These are phyloP conservation scores for Galeopsis tetrahit DNA, from an alignment of 257 asterid species.

Conservation along the genomic window DNA sequence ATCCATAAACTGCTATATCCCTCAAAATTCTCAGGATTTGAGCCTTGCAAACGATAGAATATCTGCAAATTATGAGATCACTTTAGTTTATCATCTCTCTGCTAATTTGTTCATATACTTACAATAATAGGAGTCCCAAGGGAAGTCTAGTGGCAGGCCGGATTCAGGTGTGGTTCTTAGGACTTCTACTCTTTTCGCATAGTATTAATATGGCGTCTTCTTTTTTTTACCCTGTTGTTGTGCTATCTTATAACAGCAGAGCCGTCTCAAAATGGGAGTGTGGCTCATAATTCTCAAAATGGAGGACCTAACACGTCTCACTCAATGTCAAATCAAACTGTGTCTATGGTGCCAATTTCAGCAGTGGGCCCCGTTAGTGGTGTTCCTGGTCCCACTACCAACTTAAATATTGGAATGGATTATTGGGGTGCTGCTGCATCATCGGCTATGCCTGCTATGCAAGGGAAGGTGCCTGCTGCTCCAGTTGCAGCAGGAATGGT, in stretches of 20 bases:
- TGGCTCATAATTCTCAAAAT: constrained; percentile 68
- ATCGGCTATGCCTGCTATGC: constrained; percentile 66
- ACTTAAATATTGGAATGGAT: constrained; percentile 91
- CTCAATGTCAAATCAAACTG: constrained; percentile 51
- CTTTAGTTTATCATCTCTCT: constrained; percentile 6
- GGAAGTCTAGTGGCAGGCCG: constrained; percentile 62
- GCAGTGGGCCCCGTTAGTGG: constrained; percentile 66
- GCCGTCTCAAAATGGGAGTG: constrained; percentile 68
- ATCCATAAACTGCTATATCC: not conserved
- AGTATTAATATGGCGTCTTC: constrained; percentile 5
- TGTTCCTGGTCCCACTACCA: constrained; percentile 85
- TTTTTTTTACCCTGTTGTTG: constrained; percentile 16
- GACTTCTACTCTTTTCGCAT: constrained; percentile 23
- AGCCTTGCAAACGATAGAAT: not conserved
- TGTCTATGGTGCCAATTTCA: constrained; percentile 60
- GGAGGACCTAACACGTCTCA: constrained; percentile 57
- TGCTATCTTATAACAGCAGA: constrained; percentile 50
- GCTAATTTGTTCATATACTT: constrained; percentile 16
- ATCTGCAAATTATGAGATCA: constrained; percentile 3
- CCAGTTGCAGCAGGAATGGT: constrained; percentile 68
- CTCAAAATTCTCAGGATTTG: constrained; percentile 10
- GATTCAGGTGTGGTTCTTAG: constrained; percentile 59
- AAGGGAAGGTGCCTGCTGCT: constrained; percentile 65
- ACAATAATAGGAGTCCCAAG: constrained; percentile 59
- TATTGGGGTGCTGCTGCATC: constrained; percentile 75